Base-by-base conservation (phyloP, 2,329 filamentous ascomycete species). In the Microsporum ferrugineum region DNA sequence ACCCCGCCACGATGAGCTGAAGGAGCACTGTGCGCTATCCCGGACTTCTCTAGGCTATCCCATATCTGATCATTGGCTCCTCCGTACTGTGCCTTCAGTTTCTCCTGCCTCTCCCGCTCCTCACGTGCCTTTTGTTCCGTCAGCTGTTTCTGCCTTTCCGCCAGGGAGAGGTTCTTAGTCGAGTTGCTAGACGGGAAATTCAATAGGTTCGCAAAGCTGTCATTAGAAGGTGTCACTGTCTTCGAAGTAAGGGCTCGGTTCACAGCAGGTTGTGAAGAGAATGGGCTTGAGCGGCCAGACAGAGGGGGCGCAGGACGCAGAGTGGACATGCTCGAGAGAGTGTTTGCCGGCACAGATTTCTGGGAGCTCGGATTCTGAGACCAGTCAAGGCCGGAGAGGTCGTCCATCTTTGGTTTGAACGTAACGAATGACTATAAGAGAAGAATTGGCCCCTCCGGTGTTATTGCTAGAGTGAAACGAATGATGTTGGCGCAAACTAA, bases 81-180 rank as follows among this genome's bases (percentile, higher is more conserved):
- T 1, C 89, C 90, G 73, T 90, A 96, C 63, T 92, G 85, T 34
- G 83, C 81, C 65, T 94, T 89, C 68, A 86, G 82, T 71, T 86
- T 83, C 68, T 81, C 86, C 68, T 81, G 83, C 70, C 84, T 83
- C 71, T 91, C 87, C 62, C 86, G 87, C 63, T 91, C 88, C 71
- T 92, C 88, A 71, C 78, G 83, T 38, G 81, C 79, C 74, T 84
- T 89, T 73, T 90, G 86, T 73, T 95, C 89, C 65, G 88, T 83
- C 66, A 96, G 75, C 63, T 84, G 87, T 68, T 78, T 81, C 71
- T 88, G 85, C 59, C 84, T 81, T 68, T 87, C 84, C 60, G 82
- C 76, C 6, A 88, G 76, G 1, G 84, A 84, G 14, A 96, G 78
- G 65, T 88, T 94, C 72, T 85, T 87, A 34, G 81, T 82, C 60